These are phyloP conservation scores for Russula virescens DNA, from an alignment of 768 basidiomycete genomes.

Conservation along the genomic window DNA sequence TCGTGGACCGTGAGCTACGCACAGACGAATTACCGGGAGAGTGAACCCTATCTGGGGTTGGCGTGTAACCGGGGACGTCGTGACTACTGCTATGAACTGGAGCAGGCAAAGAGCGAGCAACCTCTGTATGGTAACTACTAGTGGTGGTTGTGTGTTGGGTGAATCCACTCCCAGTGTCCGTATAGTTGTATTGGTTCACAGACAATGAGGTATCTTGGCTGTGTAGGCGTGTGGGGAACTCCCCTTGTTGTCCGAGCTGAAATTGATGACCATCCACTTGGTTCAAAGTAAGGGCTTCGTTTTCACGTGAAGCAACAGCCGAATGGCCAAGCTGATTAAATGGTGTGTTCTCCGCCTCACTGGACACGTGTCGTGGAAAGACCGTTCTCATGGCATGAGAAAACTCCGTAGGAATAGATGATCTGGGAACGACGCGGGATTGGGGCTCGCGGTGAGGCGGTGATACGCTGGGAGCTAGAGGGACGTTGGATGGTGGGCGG, in stretches of 20 bases:
- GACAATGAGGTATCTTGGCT: not conserved
- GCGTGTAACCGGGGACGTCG: not conserved
- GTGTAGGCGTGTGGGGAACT: not conserved
- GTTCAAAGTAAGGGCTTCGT: not conserved
- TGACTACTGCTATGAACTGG: slow-evolving; percentile 1
- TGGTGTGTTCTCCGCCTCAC: not conserved
- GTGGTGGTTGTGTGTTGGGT: not conserved
- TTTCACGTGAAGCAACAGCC: not conserved
- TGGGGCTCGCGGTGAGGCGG: slow-evolving; percentile 7
- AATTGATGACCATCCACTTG: not conserved
- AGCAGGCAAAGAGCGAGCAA: slow-evolving; percentile 1
- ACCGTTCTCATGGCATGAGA: too few species aligned
- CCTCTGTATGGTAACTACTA: not conserved
- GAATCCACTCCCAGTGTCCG: not conserved
- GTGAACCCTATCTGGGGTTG: slow-evolving; percentile 9
- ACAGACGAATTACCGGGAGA: slow-evolving; percentile 17
- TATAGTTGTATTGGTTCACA: not conserved
- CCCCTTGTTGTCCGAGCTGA: not conserved
- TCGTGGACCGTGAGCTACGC: slow-evolving; percentile 15
- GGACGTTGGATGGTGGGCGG: not conserved
- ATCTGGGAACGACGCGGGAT: slow-evolving; percentile 2
- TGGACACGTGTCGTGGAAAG: not conserved
- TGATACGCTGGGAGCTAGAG: slow-evolving; percentile 1
- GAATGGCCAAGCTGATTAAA: not conserved
- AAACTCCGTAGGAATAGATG: not conserved